phyloP scores from a whole-genome alignment of 1,284 basidiomycete genomes.

The Gymnopus androsaceus region DNA sequence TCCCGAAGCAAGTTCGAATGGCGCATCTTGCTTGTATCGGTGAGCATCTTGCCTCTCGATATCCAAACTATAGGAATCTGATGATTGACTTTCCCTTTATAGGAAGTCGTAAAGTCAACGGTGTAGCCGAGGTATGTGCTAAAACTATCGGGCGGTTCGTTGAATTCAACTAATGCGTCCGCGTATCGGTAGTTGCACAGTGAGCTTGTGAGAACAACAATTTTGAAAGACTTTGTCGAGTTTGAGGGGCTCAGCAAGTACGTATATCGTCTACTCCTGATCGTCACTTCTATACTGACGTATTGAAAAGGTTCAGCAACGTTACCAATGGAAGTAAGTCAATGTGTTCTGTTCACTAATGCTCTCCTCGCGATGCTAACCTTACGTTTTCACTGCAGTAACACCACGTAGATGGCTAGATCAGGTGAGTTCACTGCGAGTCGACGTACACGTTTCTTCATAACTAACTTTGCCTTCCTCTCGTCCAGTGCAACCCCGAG shows the following conservation, averaged over 20 bases:
- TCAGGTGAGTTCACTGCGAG: conserved; percentile 43
- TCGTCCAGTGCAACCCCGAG: conserved; percentile 77
- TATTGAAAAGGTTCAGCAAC: conserved; percentile 61
- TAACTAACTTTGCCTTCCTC: too few relatives aligned
- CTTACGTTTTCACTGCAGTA: conserved; percentile 40
- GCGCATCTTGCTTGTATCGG: conserved; percentile 80
- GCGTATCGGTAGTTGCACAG: conserved; percentile 57
- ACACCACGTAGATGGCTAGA: conserved; percentile 89
- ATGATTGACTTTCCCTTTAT: conserved; percentile 7
- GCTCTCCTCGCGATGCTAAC: not conserved
- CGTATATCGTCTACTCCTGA: conserved; percentile 24
- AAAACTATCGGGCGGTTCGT: not conserved
- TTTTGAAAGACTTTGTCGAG: conserved; percentile 91
- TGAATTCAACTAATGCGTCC: not conserved
- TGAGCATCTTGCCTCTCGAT: conserved; percentile 28
- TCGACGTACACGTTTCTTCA: not conserved
- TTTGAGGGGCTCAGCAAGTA: conserved; percentile 79
- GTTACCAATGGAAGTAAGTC: conserved; percentile 84
- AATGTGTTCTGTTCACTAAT: conserved; percentile 3
- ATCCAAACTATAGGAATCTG: too few relatives aligned
- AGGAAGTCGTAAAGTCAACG: conserved; percentile 87
- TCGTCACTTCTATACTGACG: conserved; percentile 4
- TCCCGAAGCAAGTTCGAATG: conserved; percentile 87
- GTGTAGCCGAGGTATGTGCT: conserved; percentile 83
- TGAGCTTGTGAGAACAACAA: conserved; percentile 74